These are phyloP conservation scores for Lobosporangium transversale DNA, from an alignment of 192 early-diverging fungal genomes.

Conservation along the genomic window DNA sequence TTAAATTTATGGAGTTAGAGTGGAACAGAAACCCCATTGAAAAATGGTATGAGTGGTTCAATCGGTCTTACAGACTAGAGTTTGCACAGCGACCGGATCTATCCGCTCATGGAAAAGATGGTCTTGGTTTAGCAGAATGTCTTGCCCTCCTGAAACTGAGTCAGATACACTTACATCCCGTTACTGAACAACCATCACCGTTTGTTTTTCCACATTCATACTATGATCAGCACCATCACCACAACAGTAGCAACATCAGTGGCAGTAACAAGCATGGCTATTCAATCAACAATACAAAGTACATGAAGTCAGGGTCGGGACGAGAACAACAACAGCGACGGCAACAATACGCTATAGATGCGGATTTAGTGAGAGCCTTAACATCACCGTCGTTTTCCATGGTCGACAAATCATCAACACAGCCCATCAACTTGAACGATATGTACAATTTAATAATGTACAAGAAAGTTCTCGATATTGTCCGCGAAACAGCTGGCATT, in stretches of 20 bases:
- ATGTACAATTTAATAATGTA: conserved; percentile 43
- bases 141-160: conserved; percentile 25
- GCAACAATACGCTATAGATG: background rate
- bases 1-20: conserved; percentile 1
- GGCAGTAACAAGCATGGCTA: too few species aligned
- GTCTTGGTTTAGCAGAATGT: conserved; percentile 31
- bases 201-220: background rate
- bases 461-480: conserved; percentile 8
- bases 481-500: conserved; percentile 10
- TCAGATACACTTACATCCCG: conserved; percentile 6
- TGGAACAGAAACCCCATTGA: conserved; percentile 16
- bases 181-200: conserved; percentile 4
- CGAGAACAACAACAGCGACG: background rate
- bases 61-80: conserved; percentile 8
- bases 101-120: conserved; percentile 6
- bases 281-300: too few species aligned
- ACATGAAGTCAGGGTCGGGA: background rate
- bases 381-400: background rate
- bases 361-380: background rate
- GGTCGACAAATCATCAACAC: background rate
- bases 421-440: conserved; percentile 9
- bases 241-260: too few species aligned
- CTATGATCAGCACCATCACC: background rate
- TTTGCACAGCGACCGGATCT: conserved; percentile 30
- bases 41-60: conserved; percentile 31